Conservation (phyloP, 2,329 filamentous ascomycete species). For the Sclerotinia trifoliorum region DNA sequence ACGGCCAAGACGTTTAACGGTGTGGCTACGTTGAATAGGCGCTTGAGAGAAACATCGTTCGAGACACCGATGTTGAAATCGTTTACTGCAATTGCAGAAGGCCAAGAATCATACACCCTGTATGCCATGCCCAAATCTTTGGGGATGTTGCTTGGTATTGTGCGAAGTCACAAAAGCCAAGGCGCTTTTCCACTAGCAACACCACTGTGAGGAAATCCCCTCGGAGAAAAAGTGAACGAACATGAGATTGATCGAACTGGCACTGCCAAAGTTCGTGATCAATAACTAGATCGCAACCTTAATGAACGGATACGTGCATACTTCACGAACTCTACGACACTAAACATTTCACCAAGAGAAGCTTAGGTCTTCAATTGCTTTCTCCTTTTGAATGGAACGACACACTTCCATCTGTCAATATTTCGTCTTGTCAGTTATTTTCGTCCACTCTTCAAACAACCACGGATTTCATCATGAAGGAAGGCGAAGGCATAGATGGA, state of each 20-base stretch:
- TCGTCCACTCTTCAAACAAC: not conserved
- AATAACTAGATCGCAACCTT: not conserved
- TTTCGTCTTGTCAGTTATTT: too few relatives aligned
- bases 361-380: not conserved
- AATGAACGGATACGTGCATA: not conserved
- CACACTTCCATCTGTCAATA: not conserved
- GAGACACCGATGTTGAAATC: not conserved
- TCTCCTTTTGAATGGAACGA: not conserved
- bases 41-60: not conserved
- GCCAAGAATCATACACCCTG: slow-evolving; percentile 6
- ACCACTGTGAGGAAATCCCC: not conserved
- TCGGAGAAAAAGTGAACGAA: not conserved
- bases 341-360: not conserved
- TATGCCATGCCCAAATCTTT: not conserved
- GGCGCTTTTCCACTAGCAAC: not conserved
- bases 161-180: not conserved
- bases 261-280: not conserved
- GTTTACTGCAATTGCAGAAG: not conserved
- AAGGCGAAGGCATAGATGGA: not conserved
- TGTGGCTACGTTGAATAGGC: not conserved
- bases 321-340: not conserved
- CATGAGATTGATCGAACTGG: not conserved
- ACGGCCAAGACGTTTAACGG: not conserved
- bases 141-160: not conserved
- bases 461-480: not conserved